Base-by-base conservation (phyloP, 805 yeast species). In the Yarrowia sp. region DNA sequence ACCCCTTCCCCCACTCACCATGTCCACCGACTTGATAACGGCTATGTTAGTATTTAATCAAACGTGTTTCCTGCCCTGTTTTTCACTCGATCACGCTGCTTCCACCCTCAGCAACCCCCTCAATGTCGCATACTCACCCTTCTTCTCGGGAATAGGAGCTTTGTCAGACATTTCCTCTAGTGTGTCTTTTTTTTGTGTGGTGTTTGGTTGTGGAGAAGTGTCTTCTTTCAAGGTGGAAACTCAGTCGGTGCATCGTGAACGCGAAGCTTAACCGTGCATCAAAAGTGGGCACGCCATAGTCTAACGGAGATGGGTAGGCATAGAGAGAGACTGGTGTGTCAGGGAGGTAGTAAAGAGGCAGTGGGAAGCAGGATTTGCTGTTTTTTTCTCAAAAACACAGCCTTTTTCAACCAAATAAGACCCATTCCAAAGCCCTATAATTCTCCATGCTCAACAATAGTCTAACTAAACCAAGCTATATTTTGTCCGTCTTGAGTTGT, bases 21-120 rank as follows among this genome's bases (percentile, higher is more conserved):
- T 74, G 53, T 74, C 76, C 6, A 70, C 76, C 36, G 76, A 70
- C 66, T 74, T 74, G 48, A 74, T 67, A 42, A 69, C 69, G 31
- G 71, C 73, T 70, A 31, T 62, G 64, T 58, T 58, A 58, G 64
- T 48, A 60, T 33, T 39, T 9, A 43, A 33, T 18, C 41, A 32
- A 28, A 39, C 31, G 28, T 22, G 4, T 22, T 22, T 22, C 28
- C 28, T 22, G 28, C 28, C 28, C 28, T 22, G 28, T 22, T 22
- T 22, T 22, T n/a, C n/a, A n/a, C n/a, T n/a, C n/a, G n/a, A n/a
- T n/a, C n/a, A n/a, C n/a, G n/a, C n/a, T n/a, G n/a, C n/a, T n/a
- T n/a, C n/a, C n/a, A n/a, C n/a, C n/a, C n/a, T n/a, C n/a, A n/a
- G n/a, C n/a, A n/a, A n/a, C n/a, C 35, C 3, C 22, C 31, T 31